Evolutionary conservation across 2,329 filamentous ascomycete species (phyloP), one percentile per base, ranked within the genome.

Genomic region (Alternaria novae-zelandiae): DNA sequence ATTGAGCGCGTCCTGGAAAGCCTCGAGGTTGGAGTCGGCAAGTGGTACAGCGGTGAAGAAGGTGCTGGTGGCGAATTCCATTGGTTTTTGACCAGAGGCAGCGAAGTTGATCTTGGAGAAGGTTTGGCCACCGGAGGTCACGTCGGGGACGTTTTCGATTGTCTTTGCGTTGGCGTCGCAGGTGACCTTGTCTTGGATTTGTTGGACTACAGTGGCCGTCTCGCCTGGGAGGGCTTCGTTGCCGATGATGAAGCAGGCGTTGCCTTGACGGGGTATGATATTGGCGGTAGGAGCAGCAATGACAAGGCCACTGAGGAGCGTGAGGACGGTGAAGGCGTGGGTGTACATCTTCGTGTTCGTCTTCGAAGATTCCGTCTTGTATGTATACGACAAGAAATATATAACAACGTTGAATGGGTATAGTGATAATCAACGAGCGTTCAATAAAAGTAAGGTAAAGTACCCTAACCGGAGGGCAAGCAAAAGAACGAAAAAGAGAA

Each of bases 21-120:
- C 76, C 6, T 79, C 74, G 13, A 89, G 81, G 70, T 88, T 80
- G 45, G 82, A 83, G 65, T 72, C 66, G 7, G 85, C 83, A 12
- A 89, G 80, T 1, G 84, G 83, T 3, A 79, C 74, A 0, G 82
- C 80, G 15, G 87, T 88, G 12, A 84, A 83, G 75, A 89, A 89
- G 49, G 79, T 77, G 46, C 77, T 70, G 3, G 89, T 83, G 3
- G 87, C 84, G 69, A 89, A 90, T 32, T 82, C 75, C 3, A 89
- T 81, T 0, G 87, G 83, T 0, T 82, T 80, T 57, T 82, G 79
- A 12, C 70, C 70, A 11, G 86, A 86, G 57, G 80, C 72, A 70
- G 82, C 81, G 76, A 89, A 89, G 83, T 89, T 85, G 79, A 89
- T 82, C 51, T 77, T 71, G 6, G 85, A 87, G 77, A 87, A 89